A percentile compares a stretch with the other conserved stretches of the same genome.
phyloP scores from a whole-genome alignment of 2,329 filamentous ascomycete species.

The Fusarium odoratissimum region DNA sequence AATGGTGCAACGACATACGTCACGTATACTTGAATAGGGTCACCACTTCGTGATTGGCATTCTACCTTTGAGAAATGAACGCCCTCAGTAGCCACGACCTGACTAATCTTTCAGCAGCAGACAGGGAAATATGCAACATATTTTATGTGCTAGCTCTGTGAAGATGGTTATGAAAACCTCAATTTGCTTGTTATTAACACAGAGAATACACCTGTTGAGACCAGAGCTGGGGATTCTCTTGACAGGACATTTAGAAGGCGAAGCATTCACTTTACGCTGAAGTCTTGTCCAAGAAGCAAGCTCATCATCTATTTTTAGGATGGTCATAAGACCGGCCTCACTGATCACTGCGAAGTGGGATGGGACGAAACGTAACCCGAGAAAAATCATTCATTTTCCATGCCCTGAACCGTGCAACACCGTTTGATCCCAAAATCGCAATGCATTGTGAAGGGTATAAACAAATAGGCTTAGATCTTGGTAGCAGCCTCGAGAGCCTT shows the following conservation, averaged over 20 bases:
- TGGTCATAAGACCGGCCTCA: slow-evolving; percentile 45
- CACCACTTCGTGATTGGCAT: background rate
- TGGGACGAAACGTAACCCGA: slow-evolving; percentile 49
- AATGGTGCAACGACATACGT: background rate
- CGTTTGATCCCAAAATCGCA: slow-evolving; percentile 54
- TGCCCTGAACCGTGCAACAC: slow-evolving; percentile 57
- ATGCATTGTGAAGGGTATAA: slow-evolving; percentile 55
- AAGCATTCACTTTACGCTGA: slow-evolving; percentile 16
- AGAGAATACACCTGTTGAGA: background rate
- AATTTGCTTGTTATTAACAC: background rate
- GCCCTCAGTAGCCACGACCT: background rate
- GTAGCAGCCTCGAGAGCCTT: slow-evolving; percentile 94
- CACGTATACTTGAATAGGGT: background rate
- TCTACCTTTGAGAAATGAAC: background rate
- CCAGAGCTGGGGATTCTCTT: background rate
- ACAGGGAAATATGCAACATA: background rate
- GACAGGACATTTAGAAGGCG: no score
- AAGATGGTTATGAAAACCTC: background rate
- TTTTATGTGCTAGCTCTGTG: background rate
- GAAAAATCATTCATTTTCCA: slow-evolving; percentile 57
- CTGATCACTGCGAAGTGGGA: slow-evolving; percentile 46
- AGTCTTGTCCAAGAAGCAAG: slow-evolving; percentile 44
- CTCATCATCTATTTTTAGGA: slow-evolving; percentile 52
- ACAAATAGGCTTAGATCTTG: slow-evolving; percentile 82
- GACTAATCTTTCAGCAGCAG: background rate